Evolutionary conservation across 2,329 filamentous ascomycete species (phyloP).

Genomic region (Parastagonospora nodorum): DNA sequence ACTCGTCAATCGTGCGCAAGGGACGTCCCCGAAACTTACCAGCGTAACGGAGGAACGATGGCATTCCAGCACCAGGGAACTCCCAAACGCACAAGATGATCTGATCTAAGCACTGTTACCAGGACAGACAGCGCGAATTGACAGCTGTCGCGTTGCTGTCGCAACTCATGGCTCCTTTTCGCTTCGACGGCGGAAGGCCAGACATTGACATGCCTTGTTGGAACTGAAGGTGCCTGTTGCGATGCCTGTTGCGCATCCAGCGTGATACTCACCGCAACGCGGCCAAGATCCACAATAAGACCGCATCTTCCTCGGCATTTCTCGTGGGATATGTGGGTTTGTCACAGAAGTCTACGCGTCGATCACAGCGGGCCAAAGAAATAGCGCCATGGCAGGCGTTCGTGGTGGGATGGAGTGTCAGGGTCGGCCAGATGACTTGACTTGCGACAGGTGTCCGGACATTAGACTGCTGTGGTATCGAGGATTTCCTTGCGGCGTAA

Average conservation of each 20-base stretch:
- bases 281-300: slow-evolving; percentile 15
- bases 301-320: slow-evolving; percentile 12
- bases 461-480: not conserved
- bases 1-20: slow-evolving; percentile 2
- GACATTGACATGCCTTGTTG: slow-evolving; percentile 22
- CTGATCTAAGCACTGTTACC: slow-evolving; percentile 3
- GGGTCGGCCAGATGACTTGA: slow-evolving; percentile 4
- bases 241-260: slow-evolving; percentile 1
- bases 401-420: slow-evolving; percentile 6
- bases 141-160: slow-evolving; percentile 24
- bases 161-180: slow-evolving; percentile 5
- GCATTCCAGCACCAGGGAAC: slow-evolving; percentile 2
- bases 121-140: slow-evolving; percentile 3
- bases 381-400: slow-evolving; percentile 4
- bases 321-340: slow-evolving; percentile 5
- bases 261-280: slow-evolving; percentile 20
- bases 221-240: not conserved
- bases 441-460: slow-evolving; percentile 10
- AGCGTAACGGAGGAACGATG: slow-evolving; percentile 1
- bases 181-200: slow-evolving; percentile 15
- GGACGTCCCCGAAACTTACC: slow-evolving; percentile 10
- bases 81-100: slow-evolving; percentile 4
- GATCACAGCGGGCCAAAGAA: slow-evolving; percentile 8
- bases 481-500: slow-evolving; percentile 12
- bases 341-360: slow-evolving; percentile 8